phyloP scores from a whole-genome alignment of 805 yeast genomes.

The Candida morakotiae region DNA sequence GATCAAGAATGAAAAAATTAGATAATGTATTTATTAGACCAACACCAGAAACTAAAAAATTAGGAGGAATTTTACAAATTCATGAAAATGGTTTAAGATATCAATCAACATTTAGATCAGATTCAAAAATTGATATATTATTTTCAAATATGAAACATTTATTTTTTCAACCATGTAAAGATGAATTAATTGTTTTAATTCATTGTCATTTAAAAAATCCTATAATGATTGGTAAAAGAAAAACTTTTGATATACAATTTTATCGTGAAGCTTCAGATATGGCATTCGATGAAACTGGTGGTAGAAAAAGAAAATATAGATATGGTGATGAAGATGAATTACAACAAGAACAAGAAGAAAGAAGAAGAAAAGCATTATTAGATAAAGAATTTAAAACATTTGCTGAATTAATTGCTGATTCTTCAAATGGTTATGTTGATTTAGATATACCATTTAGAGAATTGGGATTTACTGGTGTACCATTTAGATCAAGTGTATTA shows the following conservation, averaged over 20 bases:
- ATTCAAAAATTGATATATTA: constrained; percentile 81
- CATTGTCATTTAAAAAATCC: constrained; percentile 93
- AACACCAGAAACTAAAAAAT: constrained; percentile 94
- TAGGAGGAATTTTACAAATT: constrained; percentile 83
- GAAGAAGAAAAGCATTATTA: constrained; percentile 82
- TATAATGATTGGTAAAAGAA: constrained; percentile 91
- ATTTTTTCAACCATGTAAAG: constrained; percentile 94
- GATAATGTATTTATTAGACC: constrained; percentile 92
- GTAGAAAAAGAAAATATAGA: constrained; percentile 78
- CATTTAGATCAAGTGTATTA: constrained; percentile 87
- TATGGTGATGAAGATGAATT: constrained; percentile 98
- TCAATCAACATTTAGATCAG: constrained; percentile 79
- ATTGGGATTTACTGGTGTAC: constrained; percentile 96
- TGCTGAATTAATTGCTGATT: constrained; percentile 87
- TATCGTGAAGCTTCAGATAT: constrained; percentile 96
- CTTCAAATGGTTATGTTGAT: constrained; percentile 77
- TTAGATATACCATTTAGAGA: constrained; percentile 94
- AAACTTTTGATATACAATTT: constrained; percentile 92
- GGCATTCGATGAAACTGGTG: constrained; percentile 96
- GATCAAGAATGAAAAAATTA: constrained; percentile 79
- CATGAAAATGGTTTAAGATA: constrained; percentile 96
- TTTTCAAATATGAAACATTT: constrained; percentile 89
- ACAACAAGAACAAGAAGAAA: constrained; percentile 97
- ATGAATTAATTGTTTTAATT: constrained; percentile 86
- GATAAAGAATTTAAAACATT: constrained; percentile 89